A percentile compares a stretch with the other conserved stretches of the same genome.
These are phyloP conservation scores for Ophiosphaerella korrae DNA, from an alignment of 2,329 filamentous ascomycete genomes.

Conservation along the genomic window DNA sequence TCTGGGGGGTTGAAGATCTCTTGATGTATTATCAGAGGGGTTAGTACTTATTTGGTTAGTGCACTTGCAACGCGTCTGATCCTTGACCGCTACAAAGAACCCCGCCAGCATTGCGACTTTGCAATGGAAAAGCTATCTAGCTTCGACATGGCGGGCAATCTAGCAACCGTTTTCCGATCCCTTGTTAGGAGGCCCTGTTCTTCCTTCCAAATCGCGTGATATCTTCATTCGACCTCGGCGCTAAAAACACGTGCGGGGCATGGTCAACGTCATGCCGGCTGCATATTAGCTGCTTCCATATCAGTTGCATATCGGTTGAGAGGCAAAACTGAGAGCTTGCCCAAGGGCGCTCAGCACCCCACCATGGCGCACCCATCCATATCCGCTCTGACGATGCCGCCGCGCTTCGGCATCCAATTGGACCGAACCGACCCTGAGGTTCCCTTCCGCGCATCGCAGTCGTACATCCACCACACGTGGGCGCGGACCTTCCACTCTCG, in stretches of 20 bases:
- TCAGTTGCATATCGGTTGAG: no score
- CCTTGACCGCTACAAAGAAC: not conserved
- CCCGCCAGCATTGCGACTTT: not conserved
- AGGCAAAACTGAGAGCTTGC: not conserved
- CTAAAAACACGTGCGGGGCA: not conserved
- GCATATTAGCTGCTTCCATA: not conserved
- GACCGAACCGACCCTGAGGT: constrained; percentile 64
- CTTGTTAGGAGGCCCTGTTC: not conserved
- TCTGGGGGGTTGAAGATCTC: no score
- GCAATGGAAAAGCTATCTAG: not conserved
- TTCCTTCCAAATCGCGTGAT: not conserved
- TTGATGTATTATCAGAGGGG: no score
- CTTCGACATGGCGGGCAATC: not conserved
- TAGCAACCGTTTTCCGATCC: not conserved
- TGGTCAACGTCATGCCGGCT: constrained; percentile 14
- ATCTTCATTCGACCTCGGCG: not conserved
- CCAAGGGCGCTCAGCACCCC: constrained; percentile 2
- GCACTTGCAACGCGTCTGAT: no score
- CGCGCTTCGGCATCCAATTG: constrained; percentile 59
- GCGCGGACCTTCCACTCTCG: constrained; percentile 87
- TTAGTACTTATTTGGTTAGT: no score
- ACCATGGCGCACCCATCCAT: constrained; percentile 31
- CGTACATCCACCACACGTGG: constrained; percentile 89
- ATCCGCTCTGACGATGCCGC: constrained; percentile 39
- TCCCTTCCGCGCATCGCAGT: constrained; percentile 75